A percentile compares a stretch with the other conserved stretches of the same genome.
These are phyloP conservation scores for Amniculicola lignicola DNA, from an alignment of 495 filamentous ascomycete genomes.

Conservation along the genomic window DNA sequence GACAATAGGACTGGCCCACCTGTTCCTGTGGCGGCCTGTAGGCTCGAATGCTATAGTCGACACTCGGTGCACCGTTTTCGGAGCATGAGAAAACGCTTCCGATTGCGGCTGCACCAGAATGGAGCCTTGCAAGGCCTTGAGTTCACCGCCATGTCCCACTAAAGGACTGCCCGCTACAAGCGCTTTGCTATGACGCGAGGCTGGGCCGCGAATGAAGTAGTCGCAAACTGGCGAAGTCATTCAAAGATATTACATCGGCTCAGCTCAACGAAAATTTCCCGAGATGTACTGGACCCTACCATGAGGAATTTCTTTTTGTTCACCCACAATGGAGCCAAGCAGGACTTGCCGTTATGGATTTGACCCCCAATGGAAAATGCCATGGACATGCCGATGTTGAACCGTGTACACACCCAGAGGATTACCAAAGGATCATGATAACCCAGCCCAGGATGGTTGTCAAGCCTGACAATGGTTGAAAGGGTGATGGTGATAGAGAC, in stretches of 20 bases:
- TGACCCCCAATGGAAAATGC: not conserved
- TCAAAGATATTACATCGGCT: conserved; percentile 4
- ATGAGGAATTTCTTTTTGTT: not conserved
- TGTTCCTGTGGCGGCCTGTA: conserved; percentile 14
- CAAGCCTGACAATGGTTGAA: too few species aligned
- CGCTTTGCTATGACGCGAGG: conserved; percentile 2
- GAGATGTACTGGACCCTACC: not conserved
- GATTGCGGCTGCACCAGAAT: not conserved
- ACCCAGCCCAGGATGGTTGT: too few species aligned
- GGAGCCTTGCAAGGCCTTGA: conserved; percentile 1
- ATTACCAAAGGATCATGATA: too few species aligned
- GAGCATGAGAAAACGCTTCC: not conserved
- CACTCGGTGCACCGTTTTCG: not conserved
- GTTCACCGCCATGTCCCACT: conserved; percentile 3
- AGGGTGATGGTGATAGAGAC: conserved; percentile 7
- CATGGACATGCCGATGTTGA: not conserved
- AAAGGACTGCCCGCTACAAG: conserved; percentile 7
- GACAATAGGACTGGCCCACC: not conserved
- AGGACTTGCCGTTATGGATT: conserved; percentile 1
- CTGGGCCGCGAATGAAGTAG: conserved; percentile 1
- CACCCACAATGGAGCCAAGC: not conserved
- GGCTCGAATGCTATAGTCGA: conserved; percentile 10
- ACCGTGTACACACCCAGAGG: too few species aligned
- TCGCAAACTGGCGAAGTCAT: conserved; percentile 8
- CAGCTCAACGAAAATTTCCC: not conserved